These are phyloP conservation scores for Talaromyces sp. DNA, from an alignment of 2,329 filamentous ascomycete genomes.

Conservation along the genomic window DNA sequence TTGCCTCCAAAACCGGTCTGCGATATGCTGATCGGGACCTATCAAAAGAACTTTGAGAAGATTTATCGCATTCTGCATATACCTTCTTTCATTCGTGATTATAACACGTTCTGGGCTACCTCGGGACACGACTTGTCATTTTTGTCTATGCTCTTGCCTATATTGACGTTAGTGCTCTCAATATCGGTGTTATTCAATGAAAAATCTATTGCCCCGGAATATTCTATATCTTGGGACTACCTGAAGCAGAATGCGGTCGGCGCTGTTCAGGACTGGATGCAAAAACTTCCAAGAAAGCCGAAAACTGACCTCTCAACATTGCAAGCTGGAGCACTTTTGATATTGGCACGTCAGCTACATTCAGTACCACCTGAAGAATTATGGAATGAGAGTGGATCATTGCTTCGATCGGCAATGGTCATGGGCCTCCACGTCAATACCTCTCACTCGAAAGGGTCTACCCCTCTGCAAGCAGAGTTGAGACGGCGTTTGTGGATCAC, in stretches of 20 bases:
- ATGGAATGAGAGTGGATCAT: slow-evolving; percentile 49
- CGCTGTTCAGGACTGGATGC: slow-evolving; percentile 18
- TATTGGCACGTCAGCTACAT: slow-evolving; percentile 19
- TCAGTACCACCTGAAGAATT: slow-evolving; percentile 18
- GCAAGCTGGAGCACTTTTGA: slow-evolving; percentile 20
- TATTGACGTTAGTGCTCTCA: slow-evolving; percentile 20
- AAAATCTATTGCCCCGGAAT: neutral
- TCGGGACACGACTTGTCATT: slow-evolving; percentile 8
- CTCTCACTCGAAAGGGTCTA: slow-evolving; percentile 34
- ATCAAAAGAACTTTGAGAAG: slow-evolving; percentile 24
- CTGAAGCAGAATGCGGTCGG: slow-evolving; percentile 14
- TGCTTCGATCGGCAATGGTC: slow-evolving; percentile 37
- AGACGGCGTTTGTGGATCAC: slow-evolving; percentile 42
- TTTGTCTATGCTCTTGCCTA: slow-evolving; percentile 16
- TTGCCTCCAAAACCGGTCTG: slow-evolving; percentile 21
- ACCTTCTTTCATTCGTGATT: slow-evolving; percentile 21
- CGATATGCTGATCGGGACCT: slow-evolving; percentile 19
- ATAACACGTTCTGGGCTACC: slow-evolving; percentile 17
- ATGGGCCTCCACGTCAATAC: slow-evolving; percentile 49
- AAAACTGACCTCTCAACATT: slow-evolving; percentile 22
- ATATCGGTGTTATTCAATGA: slow-evolving; percentile 7
- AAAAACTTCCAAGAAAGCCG: slow-evolving; percentile 23
- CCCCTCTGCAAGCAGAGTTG: slow-evolving; percentile 38
- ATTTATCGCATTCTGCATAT: slow-evolving; percentile 23
- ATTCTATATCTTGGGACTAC: slow-evolving; percentile 19